Conservation (phyloP, 2,329 filamentous ascomycete species). For the Aspergillus clavatus region DNA sequence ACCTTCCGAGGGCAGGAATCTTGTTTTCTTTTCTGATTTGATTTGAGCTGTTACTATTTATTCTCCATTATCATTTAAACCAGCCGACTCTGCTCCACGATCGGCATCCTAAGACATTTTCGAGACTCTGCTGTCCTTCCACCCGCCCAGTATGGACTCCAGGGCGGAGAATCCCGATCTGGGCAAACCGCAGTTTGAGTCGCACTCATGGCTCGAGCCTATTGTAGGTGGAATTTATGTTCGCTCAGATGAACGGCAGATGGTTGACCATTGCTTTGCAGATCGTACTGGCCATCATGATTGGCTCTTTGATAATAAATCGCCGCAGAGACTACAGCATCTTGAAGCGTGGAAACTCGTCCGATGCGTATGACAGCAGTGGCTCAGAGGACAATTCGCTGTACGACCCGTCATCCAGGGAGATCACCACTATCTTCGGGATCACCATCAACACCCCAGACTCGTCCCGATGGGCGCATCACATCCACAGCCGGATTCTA, state of each 20-base stretch:
- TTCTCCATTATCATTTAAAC: no score
- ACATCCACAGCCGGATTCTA: conserved; percentile 59
- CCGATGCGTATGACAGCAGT: conserved; percentile 1
- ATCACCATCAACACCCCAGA: conserved; percentile 52
- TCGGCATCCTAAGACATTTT: neutral
- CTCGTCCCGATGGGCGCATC: conserved; percentile 55
- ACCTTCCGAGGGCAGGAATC: no score
- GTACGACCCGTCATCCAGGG: conserved; percentile 4
- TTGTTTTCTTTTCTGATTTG: no score
- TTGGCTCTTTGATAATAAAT: conserved; percentile 47
- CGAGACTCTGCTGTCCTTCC: neutral
- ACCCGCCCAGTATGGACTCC: neutral
- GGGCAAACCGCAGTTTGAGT: conserved; percentile 34
- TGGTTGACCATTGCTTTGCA: conserved; percentile 16
- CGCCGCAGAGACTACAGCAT: conserved; percentile 44
- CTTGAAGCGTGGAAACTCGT: conserved; percentile 24
- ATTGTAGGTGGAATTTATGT: conserved; percentile 23
- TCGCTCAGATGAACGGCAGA: neutral
- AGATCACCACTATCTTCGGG: conserved; percentile 37
- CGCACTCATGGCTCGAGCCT: conserved; percentile 33
- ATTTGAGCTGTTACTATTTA: no score
- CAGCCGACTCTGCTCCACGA: no score
- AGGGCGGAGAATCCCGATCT: conserved; percentile 21
- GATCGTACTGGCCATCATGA: conserved; percentile 50
- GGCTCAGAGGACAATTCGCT: conserved; percentile 3